These are phyloP conservation scores for Sporopachydermia quercuum DNA, from an alignment of 805 yeast species.

Conservation along the genomic window DNA sequence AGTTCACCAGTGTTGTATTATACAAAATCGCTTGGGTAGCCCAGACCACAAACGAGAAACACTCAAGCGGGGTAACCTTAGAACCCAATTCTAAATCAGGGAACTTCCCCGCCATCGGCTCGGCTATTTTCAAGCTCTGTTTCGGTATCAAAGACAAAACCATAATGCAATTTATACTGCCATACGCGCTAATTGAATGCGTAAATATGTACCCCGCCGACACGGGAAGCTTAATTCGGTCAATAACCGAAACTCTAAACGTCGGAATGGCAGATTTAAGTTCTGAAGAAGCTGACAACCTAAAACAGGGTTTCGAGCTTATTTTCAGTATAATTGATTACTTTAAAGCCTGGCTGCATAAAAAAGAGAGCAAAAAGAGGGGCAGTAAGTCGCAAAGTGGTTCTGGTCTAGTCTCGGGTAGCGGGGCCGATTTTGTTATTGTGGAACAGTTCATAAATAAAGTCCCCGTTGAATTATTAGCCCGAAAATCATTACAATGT, in stretches of 20 bases:
- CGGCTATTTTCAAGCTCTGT: conserved; percentile 1
- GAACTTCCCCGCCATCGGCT: neutral
- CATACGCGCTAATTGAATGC: neutral
- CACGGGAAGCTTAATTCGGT: neutral
- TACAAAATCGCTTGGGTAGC: neutral
- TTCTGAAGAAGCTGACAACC: conserved; percentile 3
- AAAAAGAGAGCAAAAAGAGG: conserved; percentile 19
- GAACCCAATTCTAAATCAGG: no score
- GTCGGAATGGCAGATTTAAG: conserved; percentile 3
- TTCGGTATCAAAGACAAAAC: neutral
- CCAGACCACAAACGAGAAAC: no score
- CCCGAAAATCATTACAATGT: conserved; percentile 67
- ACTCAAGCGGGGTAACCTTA: no score
- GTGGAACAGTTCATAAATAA: conserved; percentile 34
- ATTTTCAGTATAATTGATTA: conserved; percentile 7
- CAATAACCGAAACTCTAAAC: neutral
- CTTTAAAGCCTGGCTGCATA: conserved; percentile 17
- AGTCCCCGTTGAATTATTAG: conserved; percentile 58
- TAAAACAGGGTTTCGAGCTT: conserved; percentile 2
- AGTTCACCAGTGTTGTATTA: neutral
- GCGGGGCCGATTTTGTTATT: conserved; percentile 3
- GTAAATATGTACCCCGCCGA: neutral
- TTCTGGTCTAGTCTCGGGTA: neutral
- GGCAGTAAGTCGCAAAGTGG: conserved; percentile 12
- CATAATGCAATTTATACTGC: neutral